These are phyloP conservation scores for Escovopsis sp. DNA, from an alignment of 2,329 filamentous ascomycete genomes.

Conservation along the genomic window DNA sequence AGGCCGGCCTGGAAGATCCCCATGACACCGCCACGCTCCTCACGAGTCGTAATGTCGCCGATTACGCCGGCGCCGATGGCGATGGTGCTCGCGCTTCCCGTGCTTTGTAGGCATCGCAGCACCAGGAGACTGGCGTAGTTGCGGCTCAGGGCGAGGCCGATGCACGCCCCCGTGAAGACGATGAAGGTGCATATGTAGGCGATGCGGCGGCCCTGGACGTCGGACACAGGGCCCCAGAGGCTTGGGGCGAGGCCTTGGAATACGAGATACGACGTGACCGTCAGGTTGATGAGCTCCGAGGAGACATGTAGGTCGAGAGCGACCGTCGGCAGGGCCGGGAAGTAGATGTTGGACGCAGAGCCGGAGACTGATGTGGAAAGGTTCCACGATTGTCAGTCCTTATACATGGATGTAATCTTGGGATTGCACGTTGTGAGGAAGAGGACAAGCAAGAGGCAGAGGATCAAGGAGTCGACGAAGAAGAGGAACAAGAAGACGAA, in stretches of 20 bases:
- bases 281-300: slow-evolving; percentile 29
- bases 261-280: slow-evolving; percentile 40
- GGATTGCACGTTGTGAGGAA: slow-evolving; percentile 4
- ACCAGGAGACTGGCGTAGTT: slow-evolving; percentile 35
- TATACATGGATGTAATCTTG: not conserved
- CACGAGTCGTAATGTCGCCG: slow-evolving; percentile 45
- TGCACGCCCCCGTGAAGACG: slow-evolving; percentile 36
- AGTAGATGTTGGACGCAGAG: slow-evolving; percentile 36
- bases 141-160: slow-evolving; percentile 34
- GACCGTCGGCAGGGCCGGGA: slow-evolving; percentile 34
- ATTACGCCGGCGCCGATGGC: slow-evolving; percentile 44
- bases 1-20: slow-evolving; percentile 32
- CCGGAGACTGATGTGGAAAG: slow-evolving; percentile 24
- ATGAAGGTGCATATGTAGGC: slow-evolving; percentile 37
- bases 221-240: slow-evolving; percentile 39
- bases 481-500: no score
- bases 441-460: not conserved
- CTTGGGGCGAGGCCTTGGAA: slow-evolving; percentile 44
- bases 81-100: slow-evolving; percentile 43
- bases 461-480: no score
- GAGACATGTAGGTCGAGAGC: slow-evolving; percentile 30
- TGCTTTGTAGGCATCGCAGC: slow-evolving; percentile 39
- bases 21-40: slow-evolving; percentile 45
- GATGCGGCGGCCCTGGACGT: slow-evolving; percentile 35
- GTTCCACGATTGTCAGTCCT: not conserved